Conservation (phyloP, 2,329 filamentous ascomycete genomes). For the Paecilomyces dactylethromorphus region DNA sequence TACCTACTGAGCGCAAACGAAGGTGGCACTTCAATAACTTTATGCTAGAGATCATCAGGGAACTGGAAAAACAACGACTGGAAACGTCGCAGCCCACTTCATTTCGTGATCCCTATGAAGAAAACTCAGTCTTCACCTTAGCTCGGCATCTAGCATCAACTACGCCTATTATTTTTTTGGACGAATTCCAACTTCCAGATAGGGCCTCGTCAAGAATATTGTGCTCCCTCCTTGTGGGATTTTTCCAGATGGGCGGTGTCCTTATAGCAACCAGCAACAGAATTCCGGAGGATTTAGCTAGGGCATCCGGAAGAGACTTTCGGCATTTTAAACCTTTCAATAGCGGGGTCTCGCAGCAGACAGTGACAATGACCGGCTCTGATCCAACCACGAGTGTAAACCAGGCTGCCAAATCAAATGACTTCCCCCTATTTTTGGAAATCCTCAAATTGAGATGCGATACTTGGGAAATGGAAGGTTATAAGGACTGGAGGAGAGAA, state of each 20-base stretch:
- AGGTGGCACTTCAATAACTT: constrained; percentile 83
- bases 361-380: neutral
- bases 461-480: constrained; percentile 76
- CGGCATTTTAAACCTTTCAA: constrained; percentile 41
- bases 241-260: constrained; percentile 77
- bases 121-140: constrained; percentile 67
- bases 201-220: constrained; percentile 71
- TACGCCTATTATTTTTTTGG: constrained; percentile 70
- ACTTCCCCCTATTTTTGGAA: constrained; percentile 70
- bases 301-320: constrained; percentile 66
- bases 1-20: constrained; percentile 66
- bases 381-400: constrained; percentile 8
- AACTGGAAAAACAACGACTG: constrained; percentile 59
- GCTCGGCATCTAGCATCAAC: constrained; percentile 69
- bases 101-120: constrained; percentile 32
- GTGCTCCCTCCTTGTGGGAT: constrained; percentile 69
- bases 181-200: constrained; percentile 80
- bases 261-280: constrained; percentile 74
- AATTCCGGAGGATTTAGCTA: constrained; percentile 74
- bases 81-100: constrained; percentile 17
- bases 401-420: constrained; percentile 56
- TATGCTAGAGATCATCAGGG: constrained; percentile 70
- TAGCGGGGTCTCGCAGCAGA: constrained; percentile 7
- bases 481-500: constrained; percentile 60
- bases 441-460: constrained; percentile 72